These are phyloP conservation scores for Mucor velutinosus DNA, from an alignment of 371 early-diverging fungal genomes.

Conservation along the genomic window DNA sequence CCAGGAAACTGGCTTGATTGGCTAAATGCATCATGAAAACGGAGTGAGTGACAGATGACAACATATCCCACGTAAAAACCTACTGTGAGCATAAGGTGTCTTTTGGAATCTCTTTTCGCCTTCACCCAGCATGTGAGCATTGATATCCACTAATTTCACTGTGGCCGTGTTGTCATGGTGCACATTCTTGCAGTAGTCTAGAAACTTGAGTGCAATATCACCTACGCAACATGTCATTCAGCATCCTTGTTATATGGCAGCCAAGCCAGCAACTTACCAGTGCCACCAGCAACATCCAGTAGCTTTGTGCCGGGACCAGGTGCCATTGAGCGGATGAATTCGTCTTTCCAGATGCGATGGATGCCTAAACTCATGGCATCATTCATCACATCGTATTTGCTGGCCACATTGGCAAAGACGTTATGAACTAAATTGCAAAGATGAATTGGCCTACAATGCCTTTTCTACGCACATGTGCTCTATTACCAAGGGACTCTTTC, in stretches of 20 bases:
- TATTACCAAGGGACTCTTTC: conserved; percentile 82
- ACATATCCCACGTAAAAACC: conserved; percentile 4
- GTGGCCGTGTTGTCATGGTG: conserved; percentile 69
- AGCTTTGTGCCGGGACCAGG: conserved; percentile 86
- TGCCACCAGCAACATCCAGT: conserved; percentile 97
- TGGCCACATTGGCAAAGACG: conserved; percentile 93
- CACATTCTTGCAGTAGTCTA: conserved; percentile 76
- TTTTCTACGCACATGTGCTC: neutral
- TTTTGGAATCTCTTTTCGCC: conserved; percentile 77
- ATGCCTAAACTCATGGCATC: conserved; percentile 94
- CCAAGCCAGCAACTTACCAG: conserved; percentile 57
- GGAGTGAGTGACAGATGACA: neutral
- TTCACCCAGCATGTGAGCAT: conserved; percentile 92
- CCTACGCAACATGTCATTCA: conserved; percentile 38
- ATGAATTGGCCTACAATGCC: neutral
- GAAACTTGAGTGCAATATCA: conserved; percentile 93
- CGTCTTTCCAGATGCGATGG: conserved; percentile 95
- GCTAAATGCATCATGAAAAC: conserved; percentile 33
- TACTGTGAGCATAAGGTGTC: conserved; percentile 65
- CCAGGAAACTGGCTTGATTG: conserved; percentile 66
- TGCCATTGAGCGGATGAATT: conserved; percentile 83
- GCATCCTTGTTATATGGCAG: too few species aligned
- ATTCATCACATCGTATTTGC: conserved; percentile 96
- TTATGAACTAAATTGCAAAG: conserved; percentile 61
- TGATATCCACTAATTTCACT: conserved; percentile 94